phyloP scores from a whole-genome alignment of 148 eudicot genomes.

The Rhododendron simsii region DNA sequence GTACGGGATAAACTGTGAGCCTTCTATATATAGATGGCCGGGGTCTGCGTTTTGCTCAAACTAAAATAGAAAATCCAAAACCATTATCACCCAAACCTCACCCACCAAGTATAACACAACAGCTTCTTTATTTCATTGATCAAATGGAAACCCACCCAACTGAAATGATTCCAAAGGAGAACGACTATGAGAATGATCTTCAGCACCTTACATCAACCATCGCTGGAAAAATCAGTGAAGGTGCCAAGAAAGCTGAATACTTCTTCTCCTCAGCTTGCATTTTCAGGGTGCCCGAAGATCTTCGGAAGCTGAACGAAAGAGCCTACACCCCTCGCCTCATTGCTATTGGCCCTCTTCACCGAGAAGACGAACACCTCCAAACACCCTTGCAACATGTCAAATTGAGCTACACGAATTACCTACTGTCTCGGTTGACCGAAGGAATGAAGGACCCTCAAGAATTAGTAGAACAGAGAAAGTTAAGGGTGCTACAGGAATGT shows the following conservation, averaged over 20 bases:
- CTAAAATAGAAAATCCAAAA: too few species aligned
- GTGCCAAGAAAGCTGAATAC: background rate
- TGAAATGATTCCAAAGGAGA: background rate
- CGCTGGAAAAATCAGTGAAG: background rate
- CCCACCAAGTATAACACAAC: too few species aligned
- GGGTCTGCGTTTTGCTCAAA: too few species aligned
- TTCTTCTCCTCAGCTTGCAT: background rate
- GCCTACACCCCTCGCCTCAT: background rate
- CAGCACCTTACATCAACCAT: background rate
- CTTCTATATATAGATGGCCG: too few species aligned
- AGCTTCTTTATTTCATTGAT: too few species aligned
- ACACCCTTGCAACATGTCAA: background rate
- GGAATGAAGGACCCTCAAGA: background rate
- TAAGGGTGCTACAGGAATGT: background rate
- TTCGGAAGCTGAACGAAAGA: background rate
- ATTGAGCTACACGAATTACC: background rate
- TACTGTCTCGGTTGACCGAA: background rate
- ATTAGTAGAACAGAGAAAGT: background rate
- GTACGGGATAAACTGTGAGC: too few species aligned
- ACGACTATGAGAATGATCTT: background rate
- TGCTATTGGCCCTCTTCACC: background rate
- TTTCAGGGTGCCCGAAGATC: background rate
- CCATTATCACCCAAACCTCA: too few species aligned
- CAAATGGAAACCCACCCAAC: too few species aligned
- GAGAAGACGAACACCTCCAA: background rate